Percentiles rank a stretch among this genome's conserved stretches.
Conservation (phyloP, 176 grass and related monocot genomes). For the Phoenix dactylifera region DNA sequence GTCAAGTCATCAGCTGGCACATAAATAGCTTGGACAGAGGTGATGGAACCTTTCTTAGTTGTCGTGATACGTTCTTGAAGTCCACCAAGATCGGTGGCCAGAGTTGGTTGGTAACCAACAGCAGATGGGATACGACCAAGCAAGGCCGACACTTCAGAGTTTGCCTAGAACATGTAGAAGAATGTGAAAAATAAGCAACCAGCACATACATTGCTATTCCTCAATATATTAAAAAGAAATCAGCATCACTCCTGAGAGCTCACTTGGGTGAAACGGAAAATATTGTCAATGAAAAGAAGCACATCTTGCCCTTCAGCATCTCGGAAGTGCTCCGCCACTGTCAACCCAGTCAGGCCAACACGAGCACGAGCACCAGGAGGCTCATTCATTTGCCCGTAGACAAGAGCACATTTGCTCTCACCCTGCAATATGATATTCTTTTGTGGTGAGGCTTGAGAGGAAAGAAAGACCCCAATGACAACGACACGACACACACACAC, state of each 20-base stretch:
- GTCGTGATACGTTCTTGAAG: conserved; percentile 27
- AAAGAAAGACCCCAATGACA: too few species aligned
- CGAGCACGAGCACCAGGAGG: conserved; percentile 31
- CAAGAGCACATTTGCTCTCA: conserved; percentile 31
- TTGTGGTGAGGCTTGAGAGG: background rate
- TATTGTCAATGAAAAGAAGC: conserved; percentile 35
- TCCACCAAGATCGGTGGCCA: conserved; percentile 26
- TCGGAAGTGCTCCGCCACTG: conserved; percentile 32
- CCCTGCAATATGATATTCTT: background rate
- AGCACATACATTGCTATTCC: too few species aligned
- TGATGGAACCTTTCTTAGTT: conserved; percentile 27
- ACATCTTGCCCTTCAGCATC: conserved; percentile 37
- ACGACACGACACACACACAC: too few species aligned
- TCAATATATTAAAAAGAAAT: background rate
- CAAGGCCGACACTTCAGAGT: conserved; percentile 24
- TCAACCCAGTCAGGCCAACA: conserved; percentile 28
- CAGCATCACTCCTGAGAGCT: background rate
- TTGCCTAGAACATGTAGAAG: conserved; percentile 7
- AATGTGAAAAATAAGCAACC: background rate
- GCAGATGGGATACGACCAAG: conserved; percentile 29
- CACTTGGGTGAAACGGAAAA: conserved; percentile 27
- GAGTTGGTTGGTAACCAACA: conserved; percentile 23
- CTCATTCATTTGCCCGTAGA: conserved; percentile 36
- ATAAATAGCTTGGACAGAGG: conserved; percentile 30
- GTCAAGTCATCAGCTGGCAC: conserved; percentile 38